Evolutionary conservation across 2,329 filamentous ascomycete genomes (phyloP).

Genomic region (Sclerotinia borealis): DNA sequence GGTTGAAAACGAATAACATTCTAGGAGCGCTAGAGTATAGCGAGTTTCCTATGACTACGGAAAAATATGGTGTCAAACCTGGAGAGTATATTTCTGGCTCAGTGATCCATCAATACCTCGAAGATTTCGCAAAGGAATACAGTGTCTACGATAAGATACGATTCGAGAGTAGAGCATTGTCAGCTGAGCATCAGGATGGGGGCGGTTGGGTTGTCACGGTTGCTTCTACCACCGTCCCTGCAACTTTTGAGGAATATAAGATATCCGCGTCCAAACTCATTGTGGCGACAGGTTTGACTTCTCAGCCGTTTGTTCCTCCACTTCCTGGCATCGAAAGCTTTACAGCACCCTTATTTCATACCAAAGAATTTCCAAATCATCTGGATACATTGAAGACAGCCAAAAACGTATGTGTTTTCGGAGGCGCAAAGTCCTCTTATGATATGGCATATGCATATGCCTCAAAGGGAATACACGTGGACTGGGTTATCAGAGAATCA

Average conservation of each 20-base stretch:
- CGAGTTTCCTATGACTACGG: constrained; percentile 63
- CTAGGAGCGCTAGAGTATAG: constrained; percentile 67
- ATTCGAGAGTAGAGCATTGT: constrained; percentile 44
- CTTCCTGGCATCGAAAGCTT: constrained; percentile 44
- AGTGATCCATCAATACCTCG: constrained; percentile 51
- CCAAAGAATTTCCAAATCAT: constrained; percentile 40
- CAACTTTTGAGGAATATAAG: constrained; percentile 11
- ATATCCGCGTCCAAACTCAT: constrained; percentile 43
- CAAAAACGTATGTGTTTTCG: constrained; percentile 49
- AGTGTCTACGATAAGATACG: constrained; percentile 43
- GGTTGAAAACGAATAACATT: constrained; percentile 69
- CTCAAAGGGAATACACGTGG: constrained; percentile 47
- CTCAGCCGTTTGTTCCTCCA: constrained; percentile 42
- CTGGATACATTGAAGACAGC: constrained; percentile 37
- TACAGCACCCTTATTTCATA: constrained; percentile 44
- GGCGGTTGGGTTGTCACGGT: constrained; percentile 40
- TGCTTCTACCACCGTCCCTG: background rate
- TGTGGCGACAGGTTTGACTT: constrained; percentile 50
- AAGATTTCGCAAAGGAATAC: constrained; percentile 48
- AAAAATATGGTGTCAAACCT: constrained; percentile 42
- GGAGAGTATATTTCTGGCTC: constrained; percentile 55
- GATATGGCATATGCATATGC: constrained; percentile 60
- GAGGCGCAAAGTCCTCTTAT: constrained; percentile 59
- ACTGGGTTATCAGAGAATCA: constrained; percentile 52
- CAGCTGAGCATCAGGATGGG: constrained; percentile 37